These are phyloP conservation scores for Vaccinium myrtillus DNA, from an alignment of 148 eudicot genomes.

Conservation along the genomic window DNA sequence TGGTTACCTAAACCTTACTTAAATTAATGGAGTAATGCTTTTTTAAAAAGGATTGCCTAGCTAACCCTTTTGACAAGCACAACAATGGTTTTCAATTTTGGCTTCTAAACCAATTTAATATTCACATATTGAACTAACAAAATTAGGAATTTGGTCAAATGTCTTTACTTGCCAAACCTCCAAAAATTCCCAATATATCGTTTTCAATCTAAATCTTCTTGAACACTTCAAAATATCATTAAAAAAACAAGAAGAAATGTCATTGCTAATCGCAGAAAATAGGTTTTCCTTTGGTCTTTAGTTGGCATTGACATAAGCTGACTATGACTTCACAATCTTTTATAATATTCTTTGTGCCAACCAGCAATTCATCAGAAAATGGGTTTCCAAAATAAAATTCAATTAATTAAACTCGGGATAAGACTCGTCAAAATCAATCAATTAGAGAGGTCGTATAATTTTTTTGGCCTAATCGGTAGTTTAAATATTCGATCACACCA, in stretches of 20 bases:
- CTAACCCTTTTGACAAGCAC: not conserved
- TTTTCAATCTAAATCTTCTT: not conserved
- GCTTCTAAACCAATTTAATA: conserved; percentile 1
- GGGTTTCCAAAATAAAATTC: no score
- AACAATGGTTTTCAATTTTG: not conserved
- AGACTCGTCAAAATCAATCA: not conserved
- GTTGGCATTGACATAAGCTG: conserved; percentile 5
- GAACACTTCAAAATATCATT: not conserved
- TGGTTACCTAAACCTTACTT: not conserved
- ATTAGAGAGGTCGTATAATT: not conserved
- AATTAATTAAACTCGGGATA: no score
- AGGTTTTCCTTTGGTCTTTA: not conserved
- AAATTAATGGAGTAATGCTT: not conserved
- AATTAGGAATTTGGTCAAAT: conserved; percentile 18
- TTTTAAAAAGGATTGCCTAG: not conserved
- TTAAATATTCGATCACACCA: not conserved
- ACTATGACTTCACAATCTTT: not conserved
- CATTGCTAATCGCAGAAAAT: not conserved
- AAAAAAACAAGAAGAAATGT: not conserved
- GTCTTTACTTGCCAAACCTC: not conserved
- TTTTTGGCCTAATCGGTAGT: not conserved
- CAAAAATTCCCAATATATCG: not conserved
- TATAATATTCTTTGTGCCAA: not conserved
- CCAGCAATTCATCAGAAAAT: no score
- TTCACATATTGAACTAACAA: not conserved